These are phyloP conservation scores for Plasmodium inui DNA, from an alignment of 169 alveolate genomes.

Conservation along the genomic window DNA sequence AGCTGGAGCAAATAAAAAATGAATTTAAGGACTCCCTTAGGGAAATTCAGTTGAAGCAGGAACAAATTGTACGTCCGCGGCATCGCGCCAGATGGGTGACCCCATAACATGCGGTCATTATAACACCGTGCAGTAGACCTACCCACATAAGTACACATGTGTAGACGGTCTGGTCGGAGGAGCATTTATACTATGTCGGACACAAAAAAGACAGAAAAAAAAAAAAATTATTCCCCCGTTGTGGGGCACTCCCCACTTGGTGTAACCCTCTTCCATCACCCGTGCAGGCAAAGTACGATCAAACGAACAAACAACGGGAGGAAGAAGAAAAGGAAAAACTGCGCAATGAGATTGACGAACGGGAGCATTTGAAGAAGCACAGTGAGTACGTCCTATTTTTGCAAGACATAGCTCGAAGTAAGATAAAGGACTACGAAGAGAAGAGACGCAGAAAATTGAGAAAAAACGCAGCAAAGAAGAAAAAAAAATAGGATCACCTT, in stretches of 20 bases:
- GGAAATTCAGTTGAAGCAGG: slow-evolving; percentile 9
- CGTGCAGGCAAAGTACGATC: slow-evolving; percentile 26
- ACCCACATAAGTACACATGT: neutral
- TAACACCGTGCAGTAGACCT: neutral
- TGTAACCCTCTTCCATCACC: neutral
- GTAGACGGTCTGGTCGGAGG: neutral
- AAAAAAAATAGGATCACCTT: slow-evolving; percentile 4
- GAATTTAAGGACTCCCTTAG: slow-evolving; percentile 5
- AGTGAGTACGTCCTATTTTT: slow-evolving; percentile 43
- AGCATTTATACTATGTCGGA: too few species aligned
- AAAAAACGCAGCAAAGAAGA: neutral
- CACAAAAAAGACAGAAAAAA: neutral
- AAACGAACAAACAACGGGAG: slow-evolving; percentile 26
- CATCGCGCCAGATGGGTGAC: neutral
- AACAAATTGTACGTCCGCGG: slow-evolving; percentile 15
- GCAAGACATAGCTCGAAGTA: slow-evolving; percentile 50
- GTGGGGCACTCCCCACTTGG: neutral
- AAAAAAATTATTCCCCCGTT: neutral
- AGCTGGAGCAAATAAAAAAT: slow-evolving; percentile 28
- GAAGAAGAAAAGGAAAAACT: slow-evolving; percentile 47
- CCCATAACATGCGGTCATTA: neutral
- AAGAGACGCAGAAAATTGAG: slow-evolving; percentile 5
- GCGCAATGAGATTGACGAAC: slow-evolving; percentile 32
- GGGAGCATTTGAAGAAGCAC: slow-evolving; percentile 26
- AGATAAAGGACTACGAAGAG: slow-evolving; percentile 56